phyloP scores from a whole-genome alignment of 805 yeast genomes.

The Suhomyces sp. region DNA sequence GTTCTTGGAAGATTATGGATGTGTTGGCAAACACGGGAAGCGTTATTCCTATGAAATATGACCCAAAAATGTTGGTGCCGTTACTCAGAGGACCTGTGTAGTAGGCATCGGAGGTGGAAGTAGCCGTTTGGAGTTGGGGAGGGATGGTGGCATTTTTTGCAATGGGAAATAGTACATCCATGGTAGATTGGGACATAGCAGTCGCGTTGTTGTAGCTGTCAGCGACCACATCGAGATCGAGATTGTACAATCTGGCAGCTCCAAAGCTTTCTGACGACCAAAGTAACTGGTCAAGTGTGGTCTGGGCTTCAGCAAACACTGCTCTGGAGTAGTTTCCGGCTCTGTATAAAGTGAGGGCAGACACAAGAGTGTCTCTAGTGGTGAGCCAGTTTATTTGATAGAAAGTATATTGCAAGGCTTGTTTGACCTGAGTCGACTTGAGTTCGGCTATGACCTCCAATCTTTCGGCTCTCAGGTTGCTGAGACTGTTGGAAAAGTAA shows the following conservation, averaged over 20 bases:
- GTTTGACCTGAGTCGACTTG: constrained; percentile 75
- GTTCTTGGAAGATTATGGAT: constrained; percentile 60
- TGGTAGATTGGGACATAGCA: constrained; percentile 23
- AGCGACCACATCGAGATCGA: constrained; percentile 49
- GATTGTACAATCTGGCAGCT: constrained; percentile 65
- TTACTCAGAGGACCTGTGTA: constrained; percentile 66
- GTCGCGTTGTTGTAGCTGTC: constrained; percentile 26
- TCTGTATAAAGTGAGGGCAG: constrained; percentile 56
- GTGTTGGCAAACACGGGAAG: constrained; percentile 70
- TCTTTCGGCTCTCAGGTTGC: constrained; percentile 63
- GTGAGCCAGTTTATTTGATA: constrained; percentile 69
- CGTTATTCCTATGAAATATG: constrained; percentile 69
- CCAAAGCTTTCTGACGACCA: constrained; percentile 61
- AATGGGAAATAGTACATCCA: constrained; percentile 49
- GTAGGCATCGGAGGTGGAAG: constrained; percentile 15
- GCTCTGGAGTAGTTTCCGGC: constrained; percentile 67
- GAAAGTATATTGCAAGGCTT: constrained; percentile 57
- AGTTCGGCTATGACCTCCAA: constrained; percentile 75
- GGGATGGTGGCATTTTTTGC: constrained; percentile 45
- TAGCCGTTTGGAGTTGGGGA: constrained; percentile 25
- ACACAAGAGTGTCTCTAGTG: constrained; percentile 56
- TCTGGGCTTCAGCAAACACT: constrained; percentile 41
- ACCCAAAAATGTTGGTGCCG: constrained; percentile 20
- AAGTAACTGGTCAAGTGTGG: constrained; percentile 55
- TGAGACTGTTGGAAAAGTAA: constrained; percentile 64